These are phyloP conservation scores for Suillus subluteus DNA, from an alignment of 768 basidiomycete genomes.

Conservation along the genomic window DNA sequence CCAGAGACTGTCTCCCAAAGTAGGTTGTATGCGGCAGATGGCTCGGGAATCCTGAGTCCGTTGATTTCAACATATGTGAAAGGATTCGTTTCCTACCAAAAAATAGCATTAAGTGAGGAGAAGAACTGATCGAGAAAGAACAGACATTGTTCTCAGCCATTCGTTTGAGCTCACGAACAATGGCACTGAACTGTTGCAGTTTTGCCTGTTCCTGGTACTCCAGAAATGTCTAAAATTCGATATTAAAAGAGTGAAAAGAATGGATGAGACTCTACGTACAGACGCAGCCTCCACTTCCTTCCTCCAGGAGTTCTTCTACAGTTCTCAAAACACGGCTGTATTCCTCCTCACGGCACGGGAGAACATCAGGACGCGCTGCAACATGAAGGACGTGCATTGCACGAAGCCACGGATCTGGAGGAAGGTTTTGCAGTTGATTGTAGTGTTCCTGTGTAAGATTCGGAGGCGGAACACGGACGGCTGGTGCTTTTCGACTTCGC, in stretches of 20 bases:
- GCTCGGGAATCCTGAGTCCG: constrained; percentile 91
- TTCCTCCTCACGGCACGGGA: constrained; percentile 90
- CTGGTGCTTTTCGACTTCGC: constrained; percentile 32
- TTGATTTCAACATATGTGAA: constrained; percentile 99
- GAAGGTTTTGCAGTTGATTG: constrained; percentile 53
- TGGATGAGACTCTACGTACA: constrained; percentile 55
- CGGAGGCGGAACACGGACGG: constrained; percentile 39
- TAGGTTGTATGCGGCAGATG: constrained; percentile 87
- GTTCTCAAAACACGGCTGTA: constrained; percentile 73
- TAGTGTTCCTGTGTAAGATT: constrained; percentile 39
- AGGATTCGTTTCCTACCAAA: constrained; percentile 80
- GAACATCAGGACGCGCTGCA: constrained; percentile 83
- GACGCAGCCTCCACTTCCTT: constrained; percentile 93
- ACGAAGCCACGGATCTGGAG: constrained; percentile 79
- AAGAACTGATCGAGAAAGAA: constrained; percentile 6
- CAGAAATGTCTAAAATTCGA: constrained; percentile 78
- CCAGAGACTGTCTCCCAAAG: constrained; percentile 95
- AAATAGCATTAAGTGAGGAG: not conserved
- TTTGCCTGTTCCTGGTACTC: constrained; percentile 98
- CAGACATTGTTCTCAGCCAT: constrained; percentile 83
- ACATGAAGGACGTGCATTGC: constrained; percentile 94
- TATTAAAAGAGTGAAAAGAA: constrained; percentile 12
- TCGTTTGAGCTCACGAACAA: constrained; percentile 85
- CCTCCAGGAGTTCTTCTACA: constrained; percentile 86
- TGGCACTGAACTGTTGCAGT: constrained; percentile 96